Evolutionary conservation across 352 stramenopile species (phyloP), one percentile per base, ranked within the genome.

Genomic region (Pythium apleroticum): DNA sequence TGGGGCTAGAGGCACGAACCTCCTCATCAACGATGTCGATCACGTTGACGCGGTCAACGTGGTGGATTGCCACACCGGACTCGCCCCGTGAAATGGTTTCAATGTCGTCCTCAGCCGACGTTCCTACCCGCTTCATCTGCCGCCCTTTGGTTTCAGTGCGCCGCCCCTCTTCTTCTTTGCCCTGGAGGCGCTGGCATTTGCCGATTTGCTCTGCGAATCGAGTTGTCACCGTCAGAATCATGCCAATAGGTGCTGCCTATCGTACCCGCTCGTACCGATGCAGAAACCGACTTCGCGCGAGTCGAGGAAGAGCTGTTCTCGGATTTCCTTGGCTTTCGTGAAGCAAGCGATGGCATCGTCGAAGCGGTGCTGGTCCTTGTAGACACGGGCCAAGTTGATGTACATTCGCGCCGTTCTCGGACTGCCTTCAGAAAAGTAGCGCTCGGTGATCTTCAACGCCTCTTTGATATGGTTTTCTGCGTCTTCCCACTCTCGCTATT

Each of bases 341-440:
- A 88, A 94, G 14, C 76, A 79, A n/a, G 22, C 57, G 50, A 91
- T 86, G 0, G 83, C 86, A 57, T 91, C 81, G n/a, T 72, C 68
- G 43, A 88, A 93, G 9, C 75, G 79, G 75, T 90, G 73, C 71
- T 92, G 86, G 52, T 91, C 86, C 30, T 83, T 84, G 67, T 91
- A 90, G 20, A 94, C 79, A 41, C 84, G 76, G 4, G 76, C 86
- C 8, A 94, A 59, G 65, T 94, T 94, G 57, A 94, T 87, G 53
- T 83, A 88, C 41, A 90, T 92, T 22, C 81, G 72, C 10, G 83
- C 81, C 2, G 84, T 77, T 30, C 84, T 77, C 19, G 83, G 81
- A 57, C 80, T 91, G n/a, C 84, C 86, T 49, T 88, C 82, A 27
- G 84, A 87, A 43, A 91, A 92, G 58, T 92, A 92, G 14, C 84